Evolutionary conservation across 495 filamentous ascomycete species (phyloP), one percentile per base, ranked within the genome.

Genomic region (Penicillium simplicissimum): DNA sequence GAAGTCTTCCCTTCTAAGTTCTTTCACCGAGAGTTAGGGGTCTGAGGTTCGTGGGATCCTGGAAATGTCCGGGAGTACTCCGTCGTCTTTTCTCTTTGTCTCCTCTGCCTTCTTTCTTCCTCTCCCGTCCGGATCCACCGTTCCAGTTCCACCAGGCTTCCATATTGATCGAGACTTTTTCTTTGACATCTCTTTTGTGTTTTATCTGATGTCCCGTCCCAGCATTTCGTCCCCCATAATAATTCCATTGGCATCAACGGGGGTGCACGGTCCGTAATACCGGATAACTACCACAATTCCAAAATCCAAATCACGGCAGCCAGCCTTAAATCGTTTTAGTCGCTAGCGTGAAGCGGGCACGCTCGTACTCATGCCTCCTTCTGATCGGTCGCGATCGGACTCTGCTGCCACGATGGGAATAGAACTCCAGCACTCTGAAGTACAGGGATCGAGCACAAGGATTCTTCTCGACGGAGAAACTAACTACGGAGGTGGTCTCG

Each of bases 281-380:
- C 56, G 56, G 56, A 58, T 11, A 58, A 58, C 52, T 58, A 51
- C 33, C 5, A 14, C 31, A 33, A 48, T 47, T 37, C 33, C 34
- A 45, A 58, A 58, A 52, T 58, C 56, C 56, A 58, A 58, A 58
- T 58, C 56, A 53, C 51, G 31, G 33, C 51, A 53, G 51, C 15
- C 19, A 8, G n/a, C 17, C 6, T 15, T 53, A 53, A 36, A 21
- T 40, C 9, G 8, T 58, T 55, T 21, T 11, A 28, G 36, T n/a
- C n/a, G 31, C 31, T 33, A 33, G 49, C 15, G 15, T 34, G 9
- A 4, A 33, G 47, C 23, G 8, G 25, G 21, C 21, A 25, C 47
- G 23, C 42, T 43, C 19, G 52, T 31, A 31, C 28, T 31, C 43
- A 38, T 57, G 42, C 38, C 31, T 37, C 11, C 31, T 48, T 52